Percentiles rank a stretch among this genome's conserved stretches.
These are phyloP conservation scores for Penicillium occitanis DNA, from an alignment of 2,329 filamentous ascomycete genomes.

Conservation along the genomic window DNA sequence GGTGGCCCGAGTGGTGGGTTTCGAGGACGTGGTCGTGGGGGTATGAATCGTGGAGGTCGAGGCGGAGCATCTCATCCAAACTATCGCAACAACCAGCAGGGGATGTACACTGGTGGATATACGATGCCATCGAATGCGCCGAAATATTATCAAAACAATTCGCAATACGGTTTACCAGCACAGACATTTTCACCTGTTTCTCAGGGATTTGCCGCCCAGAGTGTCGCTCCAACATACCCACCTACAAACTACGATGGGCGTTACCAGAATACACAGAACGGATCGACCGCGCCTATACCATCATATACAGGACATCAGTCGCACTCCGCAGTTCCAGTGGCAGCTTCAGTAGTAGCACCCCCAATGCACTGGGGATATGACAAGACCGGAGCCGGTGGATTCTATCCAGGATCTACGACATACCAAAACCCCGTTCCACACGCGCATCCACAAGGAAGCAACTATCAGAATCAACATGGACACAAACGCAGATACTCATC, in stretches of 20 bases:
- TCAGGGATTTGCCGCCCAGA: slow-evolving; percentile 27
- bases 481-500: slow-evolving; percentile 41
- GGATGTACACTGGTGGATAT: slow-evolving; percentile 31
- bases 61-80: slow-evolving; percentile 30
- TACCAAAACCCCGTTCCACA: slow-evolving; percentile 21
- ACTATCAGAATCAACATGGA: slow-evolving; percentile 26
- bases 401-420: slow-evolving; percentile 41
- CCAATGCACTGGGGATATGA: slow-evolving; percentile 59
- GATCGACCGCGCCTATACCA: background rate
- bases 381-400: slow-evolving; percentile 50
- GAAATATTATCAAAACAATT: background rate
- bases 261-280: background rate
- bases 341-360: slow-evolving; percentile 51
- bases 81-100: slow-evolving; percentile 24
- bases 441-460: slow-evolving; percentile 27
- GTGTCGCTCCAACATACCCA: slow-evolving; percentile 4
- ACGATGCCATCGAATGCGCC: slow-evolving; percentile 25
- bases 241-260: slow-evolving; percentile 6
- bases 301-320: background rate
- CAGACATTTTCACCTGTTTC: slow-evolving; percentile 22
- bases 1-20: slow-evolving; percentile 30
- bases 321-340: slow-evolving; percentile 2
- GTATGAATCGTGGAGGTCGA: slow-evolving; percentile 30
- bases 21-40: slow-evolving; percentile 38
- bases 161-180: background rate